Evolutionary conservation across 2,329 filamentous ascomycete species (phyloP), one percentile per base, ranked within the genome.

Genomic region (Monosporascus ibericus): DNA sequence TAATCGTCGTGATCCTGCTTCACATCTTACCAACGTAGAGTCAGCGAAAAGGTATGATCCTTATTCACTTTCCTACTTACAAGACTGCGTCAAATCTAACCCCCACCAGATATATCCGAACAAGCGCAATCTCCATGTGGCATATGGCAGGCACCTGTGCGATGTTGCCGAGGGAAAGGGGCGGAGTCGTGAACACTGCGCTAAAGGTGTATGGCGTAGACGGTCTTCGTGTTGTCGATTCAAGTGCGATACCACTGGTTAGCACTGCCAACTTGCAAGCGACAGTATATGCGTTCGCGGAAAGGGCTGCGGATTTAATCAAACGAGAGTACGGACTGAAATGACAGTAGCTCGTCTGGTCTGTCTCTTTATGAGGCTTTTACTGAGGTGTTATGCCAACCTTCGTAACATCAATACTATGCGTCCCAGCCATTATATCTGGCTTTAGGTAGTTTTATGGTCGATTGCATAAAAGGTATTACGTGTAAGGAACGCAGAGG

Each of bases 151-250:
- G 60, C 1, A 66, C 58, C 9, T 64, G 64, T 22, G 60, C 66
- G 1, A 68, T 70, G 68, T 58, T 70, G 54, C 63, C 64, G 0
- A 48, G 52, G 34, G 61, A 65, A 6, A 57, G 63, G 34, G 66
- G 66, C 7, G 68, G 69, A 14, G 68, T 72, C 22, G 68, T 72
- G 3, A 65, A 69, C 48, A 53, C 56, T 4, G 55, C 59, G 18
- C 54, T 71, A 48, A 55, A 52, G 22, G 70, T 72, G 5, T 67
- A 71, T 49, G 69, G 69, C 6, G 63, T 66, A 15, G 55, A 61
- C 25, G 60, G 62, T 20, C 50, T 72, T 30, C 65, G 69, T 30
- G 62, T 72, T 6, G 63, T 70, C 0, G 69, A 72, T 56, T 64
- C 65, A 14, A 70, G 66, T 50, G 59, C 68, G 11, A 64, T 71